Conservation (phyloP, 164 flowering plant genomes). For the Hamamelis virginiana region DNA sequence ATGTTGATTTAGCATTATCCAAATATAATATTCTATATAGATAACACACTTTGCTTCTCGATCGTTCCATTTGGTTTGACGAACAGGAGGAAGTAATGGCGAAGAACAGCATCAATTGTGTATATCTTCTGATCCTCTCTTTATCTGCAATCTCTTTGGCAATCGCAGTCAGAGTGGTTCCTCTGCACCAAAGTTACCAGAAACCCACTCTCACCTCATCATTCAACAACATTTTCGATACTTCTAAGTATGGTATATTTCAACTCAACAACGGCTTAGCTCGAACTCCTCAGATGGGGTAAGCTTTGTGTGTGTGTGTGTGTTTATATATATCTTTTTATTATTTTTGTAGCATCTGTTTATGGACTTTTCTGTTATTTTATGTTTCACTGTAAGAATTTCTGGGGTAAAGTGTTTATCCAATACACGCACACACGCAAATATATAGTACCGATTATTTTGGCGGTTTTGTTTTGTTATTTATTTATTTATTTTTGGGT, state of each 20-base stretch:
- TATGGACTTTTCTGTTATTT: no score
- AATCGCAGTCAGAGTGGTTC: conserved; percentile 22
- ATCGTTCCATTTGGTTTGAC: not conserved
- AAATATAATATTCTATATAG: no score
- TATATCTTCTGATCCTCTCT: conserved; percentile 13
- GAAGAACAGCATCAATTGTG: not conserved
- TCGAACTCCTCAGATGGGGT: conserved; percentile 94
- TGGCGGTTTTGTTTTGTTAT: no score
- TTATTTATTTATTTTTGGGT: no score
- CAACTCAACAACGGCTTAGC: conserved; percentile 81
- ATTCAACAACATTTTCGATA: conserved; percentile 43
- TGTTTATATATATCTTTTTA: not conserved
- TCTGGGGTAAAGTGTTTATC: not conserved
- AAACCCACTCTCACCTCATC: conserved; percentile 23
- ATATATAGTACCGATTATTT: no score
- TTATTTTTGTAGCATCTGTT: no score
- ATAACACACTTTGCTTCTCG: no score
- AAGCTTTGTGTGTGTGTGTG: no score
- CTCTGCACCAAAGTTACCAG: conserved; percentile 18
- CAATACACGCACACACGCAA: not conserved
- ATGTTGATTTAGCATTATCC: no score
- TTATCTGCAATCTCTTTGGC: conserved; percentile 18
- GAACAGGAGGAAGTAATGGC: not conserved
- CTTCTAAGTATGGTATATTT: conserved; percentile 62
- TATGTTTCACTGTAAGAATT: not conserved